Evolutionary conservation across 257 asterid genomes (phyloP), one percentile per base, ranked within the genome.

Genomic region (Vinca minor): DNA sequence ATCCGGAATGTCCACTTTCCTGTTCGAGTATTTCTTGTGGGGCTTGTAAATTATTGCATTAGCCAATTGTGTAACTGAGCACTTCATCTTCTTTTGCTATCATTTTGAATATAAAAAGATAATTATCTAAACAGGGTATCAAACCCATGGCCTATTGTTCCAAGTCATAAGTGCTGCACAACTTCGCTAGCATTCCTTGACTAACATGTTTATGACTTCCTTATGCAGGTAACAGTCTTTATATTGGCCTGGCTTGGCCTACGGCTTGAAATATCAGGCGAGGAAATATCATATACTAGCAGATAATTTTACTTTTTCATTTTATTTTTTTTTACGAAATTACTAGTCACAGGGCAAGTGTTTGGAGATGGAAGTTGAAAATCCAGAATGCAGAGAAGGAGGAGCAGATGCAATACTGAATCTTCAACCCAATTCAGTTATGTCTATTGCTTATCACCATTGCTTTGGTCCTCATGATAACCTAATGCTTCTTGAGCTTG

Each of bases 401-500:
- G 96, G 96, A 66, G 96, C 98, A 21, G 87, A 85, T 71, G 78
- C 84, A 65, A 78, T 89, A 63, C 77, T 92, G n/a, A 77, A 70
- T 56, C 78, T 89, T 77, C 81, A 75, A 63, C 88, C 94, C 9
- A 73, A 73, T 61, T 78, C 91, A 6, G 78, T 95, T 41, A 62
- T 89, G 29, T 84, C 95, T 64, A 65, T 92, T 42, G 77, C 79
- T 32, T 92, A 92, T 77, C 88, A 89, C 76, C 61, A 88, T 63
- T 79, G 41, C 6, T 89, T 87, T 73, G 97, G 91, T 66, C 80
- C 84, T 34, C 96, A 87, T 20, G 67, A 82, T 63, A 97, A 92
- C 69, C 73, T 89, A 62, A 58, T 83, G 83, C 97, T 92, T 72
- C 88, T 92, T 23, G 98, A 92, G 73, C 79, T 92, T 45, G 98